Evolutionary conservation across 805 yeast genomes (phyloP).

Genomic region (Candida coquimbonensis): DNA sequence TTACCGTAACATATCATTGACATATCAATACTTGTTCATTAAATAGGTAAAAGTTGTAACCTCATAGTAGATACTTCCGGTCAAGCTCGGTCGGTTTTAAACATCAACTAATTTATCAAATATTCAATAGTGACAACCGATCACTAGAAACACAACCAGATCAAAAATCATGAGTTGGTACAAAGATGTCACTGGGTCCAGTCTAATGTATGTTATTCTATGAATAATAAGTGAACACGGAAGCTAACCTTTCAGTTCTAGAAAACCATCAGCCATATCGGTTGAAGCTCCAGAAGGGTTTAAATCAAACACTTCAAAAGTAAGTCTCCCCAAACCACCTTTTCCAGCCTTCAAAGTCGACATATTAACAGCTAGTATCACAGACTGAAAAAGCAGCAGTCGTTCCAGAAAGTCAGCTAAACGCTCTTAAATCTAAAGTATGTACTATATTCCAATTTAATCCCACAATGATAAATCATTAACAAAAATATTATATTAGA

Average conservation of each 20-base stretch:
- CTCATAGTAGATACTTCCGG: no score
- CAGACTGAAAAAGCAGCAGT: neutral
- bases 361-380: neutral
- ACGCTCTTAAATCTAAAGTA: conserved; percentile 1
- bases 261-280: conserved; percentile 1
- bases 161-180: conserved; percentile 8
- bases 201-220: neutral
- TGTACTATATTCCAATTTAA: neutral
- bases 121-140: no score
- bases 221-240: no score
- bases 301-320: neutral
- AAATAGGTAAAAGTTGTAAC: no score
- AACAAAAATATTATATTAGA: conserved; percentile 25
- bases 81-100: no score
- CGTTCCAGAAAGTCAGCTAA: neutral
- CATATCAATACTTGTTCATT: no score
- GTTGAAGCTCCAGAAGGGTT: conserved; percentile 10
- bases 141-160: no score
- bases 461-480: neutral
- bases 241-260: neutral
- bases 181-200: conserved; percentile 1
- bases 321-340: neutral
- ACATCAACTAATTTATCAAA: no score
- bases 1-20: no score
- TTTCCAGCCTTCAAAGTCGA: neutral